A percentile compares a stretch with the other conserved stretches of the same genome.
phyloP scores from a whole-genome alignment of 2,329 filamentous ascomycete species.

The Phoma sp. region DNA sequence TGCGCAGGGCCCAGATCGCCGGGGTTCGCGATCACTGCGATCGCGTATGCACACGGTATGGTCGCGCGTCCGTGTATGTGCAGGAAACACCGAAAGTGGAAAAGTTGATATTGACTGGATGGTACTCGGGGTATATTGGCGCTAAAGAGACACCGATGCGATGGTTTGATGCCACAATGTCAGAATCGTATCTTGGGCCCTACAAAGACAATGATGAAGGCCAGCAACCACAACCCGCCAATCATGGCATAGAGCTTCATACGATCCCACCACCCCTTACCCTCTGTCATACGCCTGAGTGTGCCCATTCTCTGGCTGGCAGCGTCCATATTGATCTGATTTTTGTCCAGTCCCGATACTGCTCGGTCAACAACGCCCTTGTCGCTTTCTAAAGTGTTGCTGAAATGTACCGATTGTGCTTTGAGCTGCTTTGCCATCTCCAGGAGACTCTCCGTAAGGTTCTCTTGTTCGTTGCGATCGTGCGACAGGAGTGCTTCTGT shows the following conservation, averaged over 20 bases:
- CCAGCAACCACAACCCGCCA: constrained; percentile 77
- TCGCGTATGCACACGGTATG: constrained; percentile 6
- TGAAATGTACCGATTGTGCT: constrained; percentile 73
- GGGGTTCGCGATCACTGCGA: constrained; percentile 9
- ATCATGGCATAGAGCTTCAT: constrained; percentile 87
- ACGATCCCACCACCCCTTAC: constrained; percentile 83
- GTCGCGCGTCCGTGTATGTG: background rate
- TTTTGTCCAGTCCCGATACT: constrained; percentile 77
- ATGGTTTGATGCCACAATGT: constrained; percentile 7
- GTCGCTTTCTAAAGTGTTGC: constrained; percentile 73
- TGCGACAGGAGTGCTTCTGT: constrained; percentile 75
- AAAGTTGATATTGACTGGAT: constrained; percentile 3
- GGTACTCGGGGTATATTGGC: constrained; percentile 10
- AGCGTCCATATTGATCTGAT: constrained; percentile 75
- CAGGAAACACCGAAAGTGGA: background rate
- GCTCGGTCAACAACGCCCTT: constrained; percentile 76
- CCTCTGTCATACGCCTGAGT: constrained; percentile 81
- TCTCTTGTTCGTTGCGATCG: constrained; percentile 82
- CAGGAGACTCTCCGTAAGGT: constrained; percentile 80
- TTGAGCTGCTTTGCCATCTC: constrained; percentile 80
- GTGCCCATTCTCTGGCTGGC: constrained; percentile 79
- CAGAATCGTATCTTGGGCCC: constrained; percentile 87
- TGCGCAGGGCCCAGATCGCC: constrained; percentile 20
- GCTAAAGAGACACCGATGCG: background rate
- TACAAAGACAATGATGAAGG: constrained; percentile 81